A percentile compares a stretch with the other conserved stretches of the same genome.
phyloP scores from a whole-genome alignment of 1,139 yeast genomes.

The Nematodospora anomalae region DNA sequence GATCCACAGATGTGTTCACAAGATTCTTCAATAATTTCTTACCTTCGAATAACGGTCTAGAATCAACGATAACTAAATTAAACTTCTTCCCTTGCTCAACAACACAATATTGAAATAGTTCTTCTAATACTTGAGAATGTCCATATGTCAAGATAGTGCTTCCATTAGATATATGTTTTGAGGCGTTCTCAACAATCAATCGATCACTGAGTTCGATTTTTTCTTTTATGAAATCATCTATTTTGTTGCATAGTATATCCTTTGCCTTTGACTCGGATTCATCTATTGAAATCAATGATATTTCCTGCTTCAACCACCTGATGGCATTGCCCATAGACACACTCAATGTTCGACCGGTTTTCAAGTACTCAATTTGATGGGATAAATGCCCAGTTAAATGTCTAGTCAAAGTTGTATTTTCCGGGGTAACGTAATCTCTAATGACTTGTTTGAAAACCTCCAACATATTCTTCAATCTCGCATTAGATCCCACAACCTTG shows the following conservation, averaged over 20 bases:
- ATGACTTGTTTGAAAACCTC: slow-evolving; percentile 82
- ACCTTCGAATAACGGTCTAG: slow-evolving; percentile 96
- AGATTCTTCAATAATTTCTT: slow-evolving; percentile 67
- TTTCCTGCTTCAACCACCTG: slow-evolving; percentile 94
- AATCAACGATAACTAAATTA: slow-evolving; percentile 84
- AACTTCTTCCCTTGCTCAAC: slow-evolving; percentile 62
- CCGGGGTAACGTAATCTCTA: slow-evolving; percentile 79
- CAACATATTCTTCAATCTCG: slow-evolving; percentile 83
- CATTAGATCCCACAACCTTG: slow-evolving; percentile 84
- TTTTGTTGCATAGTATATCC: slow-evolving; percentile 58
- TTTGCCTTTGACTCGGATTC: slow-evolving; percentile 75
- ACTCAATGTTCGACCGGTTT: slow-evolving; percentile 87
- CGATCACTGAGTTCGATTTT: slow-evolving; percentile 81
- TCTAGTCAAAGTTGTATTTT: slow-evolving; percentile 80
- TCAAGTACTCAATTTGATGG: slow-evolving; percentile 92
- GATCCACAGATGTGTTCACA: slow-evolving; percentile 39
- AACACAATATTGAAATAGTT: slow-evolving; percentile 71
- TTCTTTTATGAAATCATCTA: slow-evolving; percentile 81
- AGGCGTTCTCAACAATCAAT: slow-evolving; percentile 80
- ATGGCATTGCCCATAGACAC: slow-evolving; percentile 98
- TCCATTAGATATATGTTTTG: slow-evolving; percentile 72
- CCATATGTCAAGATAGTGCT: slow-evolving; percentile 87
- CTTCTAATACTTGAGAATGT: slow-evolving; percentile 78
- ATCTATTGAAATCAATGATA: slow-evolving; percentile 74
- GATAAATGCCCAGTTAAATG: slow-evolving; percentile 85